These are phyloP conservation scores for Chondrostereum purpureum DNA, from an alignment of 1,284 basidiomycete species.

Conservation along the genomic window DNA sequence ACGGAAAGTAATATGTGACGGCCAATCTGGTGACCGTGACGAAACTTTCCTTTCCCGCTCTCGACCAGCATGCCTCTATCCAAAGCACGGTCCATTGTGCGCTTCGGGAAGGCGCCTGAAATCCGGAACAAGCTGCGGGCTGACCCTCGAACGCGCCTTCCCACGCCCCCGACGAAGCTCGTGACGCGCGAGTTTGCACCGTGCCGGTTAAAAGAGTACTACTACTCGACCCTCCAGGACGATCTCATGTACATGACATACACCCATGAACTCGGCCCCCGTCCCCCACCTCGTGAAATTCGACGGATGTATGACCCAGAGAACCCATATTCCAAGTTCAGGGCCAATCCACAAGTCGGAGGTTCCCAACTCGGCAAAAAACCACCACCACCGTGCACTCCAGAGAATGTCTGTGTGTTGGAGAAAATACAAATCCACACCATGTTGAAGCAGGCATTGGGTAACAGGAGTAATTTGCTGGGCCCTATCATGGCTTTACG, in stretches of 20 bases:
- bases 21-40: background rate
- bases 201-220: slow-evolving; percentile 81
- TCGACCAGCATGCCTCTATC: background rate
- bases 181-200: slow-evolving; percentile 67
- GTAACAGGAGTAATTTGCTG: slow-evolving; percentile 74
- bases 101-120: slow-evolving; percentile 42
- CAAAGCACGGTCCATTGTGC: slow-evolving; percentile 22
- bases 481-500: slow-evolving; percentile 83
- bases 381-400: slow-evolving; percentile 54
- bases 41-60: background rate
- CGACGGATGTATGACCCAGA: slow-evolving; percentile 69
- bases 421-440: slow-evolving; percentile 84
- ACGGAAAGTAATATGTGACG: background rate
- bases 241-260: slow-evolving; percentile 96
- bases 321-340: slow-evolving; percentile 74
- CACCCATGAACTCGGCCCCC: slow-evolving; percentile 58
- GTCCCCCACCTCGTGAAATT: slow-evolving; percentile 48
- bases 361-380: slow-evolving; percentile 63
- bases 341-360: slow-evolving; percentile 69
- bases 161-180: slow-evolving; percentile 59
- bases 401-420: slow-evolving; percentile 67
- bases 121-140: slow-evolving; percentile 39
- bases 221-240: slow-evolving; percentile 75
- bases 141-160: slow-evolving; percentile 47
- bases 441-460: slow-evolving; percentile 76